Percentiles rank a stretch among this genome's conserved stretches.
Evolutionary conservation across 2,329 filamentous ascomycete species (phyloP).

Genomic region (Colletotrichum abscissum): DNA sequence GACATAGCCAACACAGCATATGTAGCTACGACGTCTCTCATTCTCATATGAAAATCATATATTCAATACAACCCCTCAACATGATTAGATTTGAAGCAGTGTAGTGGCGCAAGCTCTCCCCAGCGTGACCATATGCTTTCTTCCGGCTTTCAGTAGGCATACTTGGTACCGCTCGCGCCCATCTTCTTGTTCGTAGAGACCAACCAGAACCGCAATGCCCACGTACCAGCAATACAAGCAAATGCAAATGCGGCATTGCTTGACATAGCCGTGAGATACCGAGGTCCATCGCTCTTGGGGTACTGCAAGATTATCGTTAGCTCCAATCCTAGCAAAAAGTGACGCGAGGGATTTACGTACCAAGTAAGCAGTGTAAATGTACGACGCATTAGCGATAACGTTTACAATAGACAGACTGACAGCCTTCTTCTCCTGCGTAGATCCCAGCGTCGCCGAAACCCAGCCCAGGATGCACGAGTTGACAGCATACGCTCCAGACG

Average conservation of each 20-base stretch:
- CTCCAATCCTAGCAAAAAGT: rapidly evolving
- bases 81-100: no score
- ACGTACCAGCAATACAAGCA: conserved; percentile 41
- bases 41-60: no score
- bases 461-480: conserved; percentile 52
- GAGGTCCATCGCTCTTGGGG: conserved; percentile 51
- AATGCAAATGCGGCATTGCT: conserved; percentile 41
- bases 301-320: conserved; percentile 38
- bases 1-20: no score
- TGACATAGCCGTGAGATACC: conserved; percentile 54
- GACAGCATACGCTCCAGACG: conserved; percentile 49
- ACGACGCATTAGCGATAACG: conserved; percentile 54
- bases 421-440: conserved; percentile 57
- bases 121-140: no score
- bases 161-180: conserved; percentile 32
- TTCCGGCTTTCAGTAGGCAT: conserved; percentile 30
- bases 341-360: not conserved
- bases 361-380: conserved; percentile 59
- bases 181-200: conserved; percentile 41
- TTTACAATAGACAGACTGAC: conserved; percentile 55
- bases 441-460: conserved; percentile 53
- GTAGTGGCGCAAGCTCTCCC: no score
- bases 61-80: no score
- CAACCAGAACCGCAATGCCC: conserved; percentile 42
- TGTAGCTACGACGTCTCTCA: no score